A percentile compares a stretch with the other conserved stretches of the same genome.
phyloP scores from a whole-genome alignment of 2,329 filamentous ascomycete species.

The Claviceps africana region DNA sequence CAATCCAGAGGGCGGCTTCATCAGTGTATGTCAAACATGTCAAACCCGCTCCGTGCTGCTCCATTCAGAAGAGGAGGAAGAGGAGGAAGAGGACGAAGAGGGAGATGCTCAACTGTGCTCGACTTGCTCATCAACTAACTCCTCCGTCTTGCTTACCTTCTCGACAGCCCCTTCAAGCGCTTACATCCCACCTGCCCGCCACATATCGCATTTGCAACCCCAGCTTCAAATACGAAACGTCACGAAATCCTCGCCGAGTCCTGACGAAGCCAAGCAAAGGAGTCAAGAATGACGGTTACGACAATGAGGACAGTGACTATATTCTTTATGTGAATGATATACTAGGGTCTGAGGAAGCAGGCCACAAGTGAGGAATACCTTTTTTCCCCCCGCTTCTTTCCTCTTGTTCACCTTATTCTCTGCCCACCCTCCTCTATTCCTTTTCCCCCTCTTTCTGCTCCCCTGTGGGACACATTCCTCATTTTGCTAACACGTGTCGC shows the following conservation, averaged over 20 bases:
- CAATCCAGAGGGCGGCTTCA: conserved; percentile 93
- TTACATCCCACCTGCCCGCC: conserved; percentile 82
- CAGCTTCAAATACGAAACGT: conserved; percentile 96
- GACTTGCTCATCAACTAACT: not conserved
- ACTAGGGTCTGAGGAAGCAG: conserved; percentile 89
- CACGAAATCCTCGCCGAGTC: conserved; percentile 85
- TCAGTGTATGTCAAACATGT: conserved; percentile 60
- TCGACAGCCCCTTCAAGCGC: conserved; percentile 76
- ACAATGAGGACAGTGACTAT: conserved; percentile 98
- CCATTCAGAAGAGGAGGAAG: not conserved
- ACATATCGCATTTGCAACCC: conserved; percentile 98
- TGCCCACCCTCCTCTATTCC: too few species aligned
- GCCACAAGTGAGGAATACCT: conserved; percentile 66
- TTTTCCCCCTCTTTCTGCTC: conserved; percentile 1
- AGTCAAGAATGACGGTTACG: conserved; percentile 94
- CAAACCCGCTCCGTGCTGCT: not conserved
- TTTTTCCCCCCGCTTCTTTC: conserved; percentile 1
- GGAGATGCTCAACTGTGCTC: not conserved
- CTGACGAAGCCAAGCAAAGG: conserved; percentile 98
- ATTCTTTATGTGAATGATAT: conserved; percentile 99
- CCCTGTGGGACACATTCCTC: too few species aligned
- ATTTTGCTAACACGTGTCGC: not conserved
- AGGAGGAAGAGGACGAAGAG: not conserved
- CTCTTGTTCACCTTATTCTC: too few species aligned
- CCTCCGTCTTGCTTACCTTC: not conserved